Conservation (phyloP, 2,329 filamentous ascomycete genomes). For the Drechslerella coelobrocha region DNA sequence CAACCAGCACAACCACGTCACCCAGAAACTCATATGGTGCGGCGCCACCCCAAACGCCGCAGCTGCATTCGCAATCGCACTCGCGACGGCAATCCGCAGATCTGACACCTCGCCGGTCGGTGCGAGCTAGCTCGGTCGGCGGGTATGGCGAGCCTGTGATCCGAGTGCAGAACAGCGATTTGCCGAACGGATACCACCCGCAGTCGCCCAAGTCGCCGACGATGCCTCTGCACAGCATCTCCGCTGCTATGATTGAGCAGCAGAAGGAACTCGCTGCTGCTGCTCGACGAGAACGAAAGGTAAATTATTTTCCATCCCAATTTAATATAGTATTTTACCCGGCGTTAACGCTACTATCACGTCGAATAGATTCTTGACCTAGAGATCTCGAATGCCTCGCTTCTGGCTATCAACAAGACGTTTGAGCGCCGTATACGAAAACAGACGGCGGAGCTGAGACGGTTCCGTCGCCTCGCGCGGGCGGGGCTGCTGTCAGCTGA, state of each 20-base stretch:
- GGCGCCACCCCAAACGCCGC: conserved; percentile 17
- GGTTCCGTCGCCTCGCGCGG: conserved; percentile 83
- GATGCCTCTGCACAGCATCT: conserved; percentile 29
- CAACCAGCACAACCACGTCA: conserved; percentile 24
- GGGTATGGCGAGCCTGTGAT: conserved; percentile 2
- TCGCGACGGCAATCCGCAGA: conserved; percentile 55
- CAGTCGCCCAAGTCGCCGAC: conserved; percentile 50
- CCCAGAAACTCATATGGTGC: conserved; percentile 57
- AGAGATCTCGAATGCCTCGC: conserved; percentile 93
- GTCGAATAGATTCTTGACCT: conserved; percentile 69
- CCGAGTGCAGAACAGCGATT: conserved; percentile 14
- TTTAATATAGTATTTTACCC: background rate
- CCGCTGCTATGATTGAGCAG: conserved; percentile 64
- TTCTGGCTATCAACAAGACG: conserved; percentile 92
- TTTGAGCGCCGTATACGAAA: conserved; percentile 90
- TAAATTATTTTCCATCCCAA: conserved; percentile 58
- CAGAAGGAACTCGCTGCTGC: conserved; percentile 82
- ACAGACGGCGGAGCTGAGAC: conserved; percentile 83
- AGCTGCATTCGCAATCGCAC: conserved; percentile 64
- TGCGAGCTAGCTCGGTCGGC: conserved; percentile 31
- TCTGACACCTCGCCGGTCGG: conserved; percentile 17
- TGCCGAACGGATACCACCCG: conserved; percentile 10
- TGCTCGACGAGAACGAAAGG: conserved; percentile 88
- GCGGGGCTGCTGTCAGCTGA: conserved; percentile 72
- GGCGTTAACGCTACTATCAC: conserved; percentile 18